Evolutionary conservation across 495 filamentous ascomycete species (phyloP).

Genomic region (Elasticomyces elasticus): DNA sequence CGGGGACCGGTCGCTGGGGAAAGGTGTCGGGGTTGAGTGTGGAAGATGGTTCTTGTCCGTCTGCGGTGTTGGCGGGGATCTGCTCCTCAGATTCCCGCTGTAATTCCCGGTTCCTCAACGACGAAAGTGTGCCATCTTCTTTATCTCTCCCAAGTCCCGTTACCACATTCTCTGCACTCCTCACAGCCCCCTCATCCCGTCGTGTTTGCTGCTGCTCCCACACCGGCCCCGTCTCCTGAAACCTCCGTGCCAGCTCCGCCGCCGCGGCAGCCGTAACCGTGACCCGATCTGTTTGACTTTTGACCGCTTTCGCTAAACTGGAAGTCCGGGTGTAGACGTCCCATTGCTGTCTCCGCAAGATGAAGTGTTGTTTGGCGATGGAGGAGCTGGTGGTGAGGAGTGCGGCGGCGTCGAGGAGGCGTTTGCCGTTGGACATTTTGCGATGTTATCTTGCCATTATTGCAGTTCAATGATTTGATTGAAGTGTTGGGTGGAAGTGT

Average conservation of each 20-base stretch:
- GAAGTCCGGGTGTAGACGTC: conserved; percentile 71
- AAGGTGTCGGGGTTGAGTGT: conserved; percentile 44
- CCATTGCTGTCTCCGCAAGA: conserved; percentile 64
- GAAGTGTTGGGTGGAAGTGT: no score
- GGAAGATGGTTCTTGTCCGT: conserved; percentile 25
- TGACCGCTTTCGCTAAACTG: conserved; percentile 57
- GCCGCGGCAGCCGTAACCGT: conserved; percentile 56
- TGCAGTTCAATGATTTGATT: no score
- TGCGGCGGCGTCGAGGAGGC: conserved; percentile 68
- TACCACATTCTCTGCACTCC: not conserved
- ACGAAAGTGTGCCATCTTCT: conserved; percentile 6
- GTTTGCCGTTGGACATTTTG: conserved; percentile 39
- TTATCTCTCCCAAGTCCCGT: not conserved
- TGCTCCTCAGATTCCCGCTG: conserved; percentile 47
- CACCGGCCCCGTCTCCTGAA: conserved; percentile 39
- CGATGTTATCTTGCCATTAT: not conserved
- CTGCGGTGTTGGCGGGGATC: conserved; percentile 42
- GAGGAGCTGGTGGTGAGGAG: conserved; percentile 67
- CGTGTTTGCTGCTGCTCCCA: conserved; percentile 13
- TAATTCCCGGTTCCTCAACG: conserved; percentile 20
- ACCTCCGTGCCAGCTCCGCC: conserved; percentile 45
- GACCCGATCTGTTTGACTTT: conserved; percentile 52
- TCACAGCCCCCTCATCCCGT: not conserved
- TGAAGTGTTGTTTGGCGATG: conserved; percentile 69
- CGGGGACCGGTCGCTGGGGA: conserved; percentile 44